A percentile compares a stretch with the other conserved stretches of the same genome.
These are phyloP conservation scores for Gamsiella multidivaricata DNA, from an alignment of 192 early-diverging fungal species.

Conservation along the genomic window DNA sequence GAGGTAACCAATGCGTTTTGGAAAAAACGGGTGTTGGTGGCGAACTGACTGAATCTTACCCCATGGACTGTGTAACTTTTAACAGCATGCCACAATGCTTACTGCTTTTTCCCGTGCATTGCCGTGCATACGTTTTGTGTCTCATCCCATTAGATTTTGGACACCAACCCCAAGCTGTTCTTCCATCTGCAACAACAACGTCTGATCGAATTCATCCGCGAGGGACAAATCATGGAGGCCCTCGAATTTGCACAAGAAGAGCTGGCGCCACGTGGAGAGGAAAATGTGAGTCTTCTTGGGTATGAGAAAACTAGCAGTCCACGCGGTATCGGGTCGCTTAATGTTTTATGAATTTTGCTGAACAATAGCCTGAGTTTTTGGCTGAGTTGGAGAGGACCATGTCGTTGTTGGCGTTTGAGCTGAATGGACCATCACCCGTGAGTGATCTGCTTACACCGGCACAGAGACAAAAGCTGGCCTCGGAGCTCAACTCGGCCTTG, in stretches of 20 bases:
- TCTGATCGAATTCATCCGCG: constrained; percentile 93
- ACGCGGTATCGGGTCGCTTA: too few species aligned
- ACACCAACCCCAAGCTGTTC: constrained; percentile 92
- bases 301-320: too few species aligned
- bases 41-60: too few species aligned
- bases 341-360: constrained; percentile 1
- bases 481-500: constrained; percentile 94
- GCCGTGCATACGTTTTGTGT: constrained; percentile 12
- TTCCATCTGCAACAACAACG: constrained; percentile 98
- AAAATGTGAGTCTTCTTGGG: constrained; percentile 69
- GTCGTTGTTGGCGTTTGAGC: constrained; percentile 95
- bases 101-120: too few species aligned
- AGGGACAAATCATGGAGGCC: constrained; percentile 82
- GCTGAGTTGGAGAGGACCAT: constrained; percentile 96
- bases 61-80: constrained; percentile 15
- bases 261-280: constrained; percentile 96
- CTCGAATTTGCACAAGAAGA: constrained; percentile 98
- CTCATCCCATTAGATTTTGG: constrained; percentile 85
- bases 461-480: constrained; percentile 92
- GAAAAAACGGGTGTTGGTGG: too few species aligned
- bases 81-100: too few species aligned
- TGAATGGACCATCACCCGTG: constrained; percentile 76
- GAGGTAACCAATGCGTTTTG: constrained; percentile 68
- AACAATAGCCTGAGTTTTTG: constrained; percentile 86
- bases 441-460: constrained; percentile 86